Conservation (phyloP, 805 yeast genomes). For the Candida ponderosae region DNA sequence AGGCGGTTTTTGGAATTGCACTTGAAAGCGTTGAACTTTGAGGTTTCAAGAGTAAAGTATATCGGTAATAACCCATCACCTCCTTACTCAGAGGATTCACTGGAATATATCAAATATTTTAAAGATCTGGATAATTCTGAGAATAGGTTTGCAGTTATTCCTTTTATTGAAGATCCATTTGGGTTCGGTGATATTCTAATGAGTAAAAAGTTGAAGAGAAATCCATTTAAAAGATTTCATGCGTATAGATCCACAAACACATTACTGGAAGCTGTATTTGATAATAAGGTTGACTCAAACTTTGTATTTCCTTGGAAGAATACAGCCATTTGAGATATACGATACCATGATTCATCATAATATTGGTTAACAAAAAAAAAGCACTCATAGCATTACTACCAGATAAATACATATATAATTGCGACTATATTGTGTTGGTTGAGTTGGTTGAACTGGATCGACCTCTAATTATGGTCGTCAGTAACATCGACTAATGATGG, state of each 20-base stretch:
- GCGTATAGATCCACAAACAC: conserved; percentile 23
- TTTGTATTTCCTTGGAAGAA: conserved; percentile 5
- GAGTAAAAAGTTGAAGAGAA: conserved; percentile 43
- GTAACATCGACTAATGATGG: too few relatives aligned
- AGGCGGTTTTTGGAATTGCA: conserved; percentile 50
- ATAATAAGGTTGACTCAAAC: not conserved
- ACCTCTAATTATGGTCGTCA: too few relatives aligned
- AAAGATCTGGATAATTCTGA: conserved; percentile 42
- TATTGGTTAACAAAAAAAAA: too few relatives aligned
- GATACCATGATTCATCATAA: too few relatives aligned
- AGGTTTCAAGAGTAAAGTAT: conserved; percentile 32
- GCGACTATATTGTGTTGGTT: too few relatives aligned
- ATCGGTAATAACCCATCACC: conserved; percentile 55
- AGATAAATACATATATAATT: too few relatives aligned
- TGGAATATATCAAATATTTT: conserved; percentile 31
- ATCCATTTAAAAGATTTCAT: conserved; percentile 44
- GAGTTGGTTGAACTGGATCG: too few relatives aligned
- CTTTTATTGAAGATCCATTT: conserved; percentile 48
- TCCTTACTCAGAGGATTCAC: conserved; percentile 14
- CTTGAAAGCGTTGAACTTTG: conserved; percentile 40
- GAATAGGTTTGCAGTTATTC: conserved; percentile 40
- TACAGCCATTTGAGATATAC: too few relatives aligned
- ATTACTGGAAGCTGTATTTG: conserved; percentile 7
- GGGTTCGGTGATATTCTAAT: conserved; percentile 40
- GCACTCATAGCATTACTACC: too few relatives aligned